Base-by-base conservation (phyloP, 192 early-diverging fungal genomes). In the Gonapodya sp. region DNA sequence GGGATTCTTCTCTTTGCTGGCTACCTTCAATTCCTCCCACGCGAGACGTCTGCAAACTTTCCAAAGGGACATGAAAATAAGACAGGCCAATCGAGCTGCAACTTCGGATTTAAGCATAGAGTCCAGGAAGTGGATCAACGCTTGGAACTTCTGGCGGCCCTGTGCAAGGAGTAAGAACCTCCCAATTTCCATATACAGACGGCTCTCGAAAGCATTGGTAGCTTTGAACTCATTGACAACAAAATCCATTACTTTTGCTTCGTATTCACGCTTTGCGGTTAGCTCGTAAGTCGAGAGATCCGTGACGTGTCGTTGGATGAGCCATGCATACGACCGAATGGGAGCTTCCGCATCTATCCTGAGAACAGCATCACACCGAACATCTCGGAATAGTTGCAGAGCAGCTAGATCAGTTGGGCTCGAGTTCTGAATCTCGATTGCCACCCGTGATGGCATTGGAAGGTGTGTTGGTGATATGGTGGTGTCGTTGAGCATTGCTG, bases 41-140 rank as follows among this genome's bases (percentile, higher is more conserved):
- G 86, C 86, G 0, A 34, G n/a, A 18, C 84, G 81, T 31, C 86
- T 78, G 73, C 79, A 74, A 31, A 82, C 84, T 73, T 88, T 87
- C 82, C 82, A 85, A 1, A 87, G 73, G 2, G 80, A 64, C 35
- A 34, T 79, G 81, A 87, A 86, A 18, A 86, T 35, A 32, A 81
- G 81, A 73, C 85, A 86, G 46, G 8, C 46, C 46, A 64, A 64
- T 16, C 46, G 46, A 16, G 24, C 46, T 64, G 8, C 46, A 64
- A 64, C 46, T 16, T 8, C 8, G 24, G 46, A 64, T 64, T 64
- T 64, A 8, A 64, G 46, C 46, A 64, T 64, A 24, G 46, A 64
- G 46, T 64, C 46, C 8, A 64, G 8, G 14, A 87, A 34, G 18
- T 73, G 24, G 18, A 80, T 46, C 35, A 83, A 16, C 8, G 81